These are phyloP conservation scores for Colletotrichum chrysophilum DNA, from an alignment of 2,329 filamentous ascomycete genomes.

Conservation along the genomic window DNA sequence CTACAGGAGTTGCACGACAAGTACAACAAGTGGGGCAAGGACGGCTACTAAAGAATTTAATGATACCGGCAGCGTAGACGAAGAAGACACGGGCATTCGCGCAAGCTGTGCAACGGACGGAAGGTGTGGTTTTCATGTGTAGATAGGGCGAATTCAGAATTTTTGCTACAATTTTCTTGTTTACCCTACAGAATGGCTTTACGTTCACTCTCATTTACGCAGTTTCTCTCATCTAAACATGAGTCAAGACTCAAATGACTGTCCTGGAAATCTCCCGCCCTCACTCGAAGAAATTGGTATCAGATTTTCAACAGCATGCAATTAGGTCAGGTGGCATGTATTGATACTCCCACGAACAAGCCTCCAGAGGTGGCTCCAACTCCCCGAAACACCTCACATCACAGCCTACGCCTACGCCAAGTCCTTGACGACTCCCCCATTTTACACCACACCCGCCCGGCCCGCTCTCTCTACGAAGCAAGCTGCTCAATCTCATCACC, in stretches of 20 bases:
- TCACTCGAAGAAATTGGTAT: neutral
- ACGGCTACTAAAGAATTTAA: conserved; percentile 70
- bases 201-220: neutral
- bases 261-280: neutral
- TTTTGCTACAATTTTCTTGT: neutral
- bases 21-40: conserved; percentile 99
- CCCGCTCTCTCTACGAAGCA: conserved; percentile 30
- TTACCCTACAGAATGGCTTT: neutral
- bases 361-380: neutral
- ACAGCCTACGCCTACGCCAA: neutral
- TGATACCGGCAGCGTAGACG: conserved; percentile 8
- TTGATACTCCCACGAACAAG: neutral
- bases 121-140: conserved; percentile 18
- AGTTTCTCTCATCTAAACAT: neutral
- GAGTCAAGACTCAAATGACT: neutral
- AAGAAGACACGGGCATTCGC: neutral
- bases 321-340: neutral
- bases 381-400: neutral
- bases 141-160: conserved; percentile 22
- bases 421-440: neutral
- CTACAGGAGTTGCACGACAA: conserved; percentile 85
- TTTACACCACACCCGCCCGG: conserved; percentile 14
- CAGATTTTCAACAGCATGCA: neutral
- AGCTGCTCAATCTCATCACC: conserved; percentile 64
- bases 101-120: conserved; percentile 1